Evolutionary conservation across 2,329 filamentous ascomycete species (phyloP).

Genomic region (Aspergillus thermomutatus): DNA sequence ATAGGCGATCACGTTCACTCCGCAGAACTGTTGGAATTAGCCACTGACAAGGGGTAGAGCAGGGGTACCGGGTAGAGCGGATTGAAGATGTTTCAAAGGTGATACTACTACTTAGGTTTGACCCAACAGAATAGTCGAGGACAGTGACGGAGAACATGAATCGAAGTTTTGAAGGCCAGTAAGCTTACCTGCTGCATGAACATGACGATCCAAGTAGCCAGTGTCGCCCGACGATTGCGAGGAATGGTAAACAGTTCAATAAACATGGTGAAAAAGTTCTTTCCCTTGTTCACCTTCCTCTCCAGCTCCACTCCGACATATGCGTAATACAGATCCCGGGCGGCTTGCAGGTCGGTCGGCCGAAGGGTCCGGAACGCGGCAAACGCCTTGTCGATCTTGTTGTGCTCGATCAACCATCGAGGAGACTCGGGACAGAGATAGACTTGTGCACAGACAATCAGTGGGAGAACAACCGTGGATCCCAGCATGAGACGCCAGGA

Average conservation of each 20-base stretch:
- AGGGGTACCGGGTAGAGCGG: no score
- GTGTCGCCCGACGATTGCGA: conserved; percentile 59
- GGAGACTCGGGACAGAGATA: conserved; percentile 60
- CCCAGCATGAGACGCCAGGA: conserved; percentile 69
- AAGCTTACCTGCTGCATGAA: conserved; percentile 60
- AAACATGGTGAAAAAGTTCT: conserved; percentile 52
- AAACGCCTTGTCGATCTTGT: conserved; percentile 41
- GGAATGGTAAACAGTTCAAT: conserved; percentile 59
- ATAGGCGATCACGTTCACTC: conserved; percentile 55
- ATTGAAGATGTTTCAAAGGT: background rate
- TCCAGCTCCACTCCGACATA: conserved; percentile 60
- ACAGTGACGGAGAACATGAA: no score
- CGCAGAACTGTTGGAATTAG: conserved; percentile 24
- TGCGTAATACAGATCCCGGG: conserved; percentile 46
- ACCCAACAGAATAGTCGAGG: no score
- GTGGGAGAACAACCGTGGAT: conserved; percentile 61
- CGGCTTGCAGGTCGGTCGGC: conserved; percentile 42
- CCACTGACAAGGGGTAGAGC: background rate
- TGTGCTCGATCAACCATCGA: conserved; percentile 48
- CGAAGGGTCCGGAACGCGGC: conserved; percentile 43
- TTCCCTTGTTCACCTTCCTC: conserved; percentile 49
- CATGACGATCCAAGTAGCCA: conserved; percentile 63
- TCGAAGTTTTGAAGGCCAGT: no score
- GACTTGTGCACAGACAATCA: conserved; percentile 57
- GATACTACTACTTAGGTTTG: no score